phyloP scores from a whole-genome alignment of 306 rosid species.

The Hylodesmum podocarpum region DNA sequence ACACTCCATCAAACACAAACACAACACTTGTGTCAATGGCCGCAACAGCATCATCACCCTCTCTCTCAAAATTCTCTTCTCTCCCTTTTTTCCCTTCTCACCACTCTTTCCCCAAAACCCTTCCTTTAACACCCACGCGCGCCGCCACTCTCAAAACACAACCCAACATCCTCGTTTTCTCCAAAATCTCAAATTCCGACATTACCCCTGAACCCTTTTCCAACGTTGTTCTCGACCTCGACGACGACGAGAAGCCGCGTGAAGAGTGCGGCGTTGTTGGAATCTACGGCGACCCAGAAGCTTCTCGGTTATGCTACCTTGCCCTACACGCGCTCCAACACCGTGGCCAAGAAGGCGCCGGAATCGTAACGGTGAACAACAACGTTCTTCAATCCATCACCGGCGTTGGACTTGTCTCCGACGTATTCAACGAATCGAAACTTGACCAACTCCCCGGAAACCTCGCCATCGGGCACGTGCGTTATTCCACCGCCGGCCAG shows the following conservation, averaged over 20 bases:
- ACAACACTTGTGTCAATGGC: slow-evolving; percentile 30
- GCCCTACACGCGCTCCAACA: slow-evolving; percentile 96
- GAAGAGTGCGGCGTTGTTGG: slow-evolving; percentile 99
- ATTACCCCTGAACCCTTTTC: not conserved
- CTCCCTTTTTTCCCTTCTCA: slow-evolving; percentile 17
- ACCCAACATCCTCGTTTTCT: slow-evolving; percentile 18
- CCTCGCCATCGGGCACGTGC: slow-evolving; percentile 82
- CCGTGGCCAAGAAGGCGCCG: slow-evolving; percentile 97
- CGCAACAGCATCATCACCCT: slow-evolving; percentile 38
- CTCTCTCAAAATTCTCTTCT: slow-evolving; percentile 41
- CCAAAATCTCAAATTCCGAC: slow-evolving; percentile 47
- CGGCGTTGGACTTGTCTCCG: slow-evolving; percentile 87
- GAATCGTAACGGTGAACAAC: slow-evolving; percentile 68
- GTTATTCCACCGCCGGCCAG: slow-evolving; percentile 87
- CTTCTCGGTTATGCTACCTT: slow-evolving; percentile 74
- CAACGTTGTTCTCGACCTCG: too few species aligned
- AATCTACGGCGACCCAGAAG: slow-evolving; percentile 89
- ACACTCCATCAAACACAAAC: not conserved
- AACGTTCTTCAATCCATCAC: slow-evolving; percentile 75
- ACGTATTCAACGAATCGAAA: slow-evolving; percentile 70
- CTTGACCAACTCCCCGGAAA: slow-evolving; percentile 79
- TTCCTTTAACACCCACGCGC: slow-evolving; percentile 36
- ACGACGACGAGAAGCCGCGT: slow-evolving; percentile 71
- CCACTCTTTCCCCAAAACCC: slow-evolving; percentile 28
- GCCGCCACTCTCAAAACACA: slow-evolving; percentile 13